phyloP scores from a whole-genome alignment of 768 basidiomycete genomes.

The Peribolospora kevripleyi region DNA sequence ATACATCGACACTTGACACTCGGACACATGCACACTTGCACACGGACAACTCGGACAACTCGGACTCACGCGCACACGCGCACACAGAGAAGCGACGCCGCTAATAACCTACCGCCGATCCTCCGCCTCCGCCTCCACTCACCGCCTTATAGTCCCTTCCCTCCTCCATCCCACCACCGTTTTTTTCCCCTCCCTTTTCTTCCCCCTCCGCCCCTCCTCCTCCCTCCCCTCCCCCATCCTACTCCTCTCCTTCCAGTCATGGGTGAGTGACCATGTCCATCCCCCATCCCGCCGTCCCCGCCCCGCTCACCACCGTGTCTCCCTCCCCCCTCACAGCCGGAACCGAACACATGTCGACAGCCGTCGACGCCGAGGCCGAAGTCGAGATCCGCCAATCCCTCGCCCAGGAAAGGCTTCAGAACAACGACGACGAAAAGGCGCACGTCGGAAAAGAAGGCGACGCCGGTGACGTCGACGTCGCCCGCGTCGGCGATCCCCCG shows the following conservation, averaged over 20 bases:
- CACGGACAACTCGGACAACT: too few species aligned
- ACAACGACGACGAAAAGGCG: neutral
- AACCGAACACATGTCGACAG: neutral
- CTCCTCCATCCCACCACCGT: neutral
- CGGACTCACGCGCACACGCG: too few species aligned
- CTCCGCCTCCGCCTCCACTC: too few species aligned
- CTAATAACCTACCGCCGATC: too few species aligned
- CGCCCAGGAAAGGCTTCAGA: constrained; percentile 3
- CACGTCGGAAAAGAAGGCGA: neutral
- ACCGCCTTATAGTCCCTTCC: neutral
- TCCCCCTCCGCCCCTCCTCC: neutral
- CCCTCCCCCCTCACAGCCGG: constrained; percentile 2
- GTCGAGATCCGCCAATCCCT: neutral
- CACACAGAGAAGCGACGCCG: too few species aligned
- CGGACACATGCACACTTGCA: too few species aligned
- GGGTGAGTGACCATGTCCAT: constrained; percentile 2
- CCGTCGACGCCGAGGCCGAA: neutral
- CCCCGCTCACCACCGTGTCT: neutral
- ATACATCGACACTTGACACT: too few species aligned
- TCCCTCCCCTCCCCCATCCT: neutral
- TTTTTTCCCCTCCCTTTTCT: neutral
- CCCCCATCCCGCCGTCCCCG: constrained; percentile 1
- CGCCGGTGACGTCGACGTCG: neutral
- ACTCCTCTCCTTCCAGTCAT: too few species aligned
- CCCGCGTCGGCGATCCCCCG: neutral